Evolutionary conservation across 345 rosid genomes (phyloP).

Genomic region (Salix caprea): DNA sequence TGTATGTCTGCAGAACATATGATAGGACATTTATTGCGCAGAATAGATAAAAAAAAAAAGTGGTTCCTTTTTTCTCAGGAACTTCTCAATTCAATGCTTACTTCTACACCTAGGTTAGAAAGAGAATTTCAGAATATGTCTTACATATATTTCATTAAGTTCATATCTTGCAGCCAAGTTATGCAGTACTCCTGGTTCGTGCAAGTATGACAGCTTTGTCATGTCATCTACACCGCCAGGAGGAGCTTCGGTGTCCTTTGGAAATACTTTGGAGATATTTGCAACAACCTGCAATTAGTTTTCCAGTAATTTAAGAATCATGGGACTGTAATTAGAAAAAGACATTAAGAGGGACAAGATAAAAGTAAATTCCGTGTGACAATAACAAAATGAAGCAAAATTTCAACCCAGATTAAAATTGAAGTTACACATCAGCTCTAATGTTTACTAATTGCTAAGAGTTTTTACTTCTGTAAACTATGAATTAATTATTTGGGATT

Average conservation of each 20-base stretch:
- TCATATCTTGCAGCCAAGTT: slow-evolving; percentile 95
- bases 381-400: slow-evolving; percentile 14
- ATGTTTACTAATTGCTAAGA: neutral
- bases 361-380: slow-evolving; percentile 1
- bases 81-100: slow-evolving; percentile 10
- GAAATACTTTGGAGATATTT: slow-evolving; percentile 71
- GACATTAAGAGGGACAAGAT: neutral
- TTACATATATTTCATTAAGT: slow-evolving; percentile 95
- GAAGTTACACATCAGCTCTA: slow-evolving; percentile 3
- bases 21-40: slow-evolving; percentile 12
- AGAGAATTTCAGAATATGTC: slow-evolving; percentile 22
- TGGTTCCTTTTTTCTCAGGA: neutral
- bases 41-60: slow-evolving; percentile 8
- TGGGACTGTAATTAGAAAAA: neutral
- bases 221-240: slow-evolving; percentile 99
- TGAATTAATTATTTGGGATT: neutral
- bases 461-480: neutral
- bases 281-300: slow-evolving; percentile 63
- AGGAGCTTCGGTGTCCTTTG: slow-evolving; percentile 92
- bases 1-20: slow-evolving; percentile 65
- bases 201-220: slow-evolving; percentile 98
- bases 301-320: slow-evolving; percentile 1
- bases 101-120: slow-evolving; percentile 3
- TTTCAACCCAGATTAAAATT: slow-evolving; percentile 4
- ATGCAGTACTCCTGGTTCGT: slow-evolving; percentile 94